Base-by-base conservation (phyloP, 345 rosid species). In the Pseudoturritis turrita region DNA sequence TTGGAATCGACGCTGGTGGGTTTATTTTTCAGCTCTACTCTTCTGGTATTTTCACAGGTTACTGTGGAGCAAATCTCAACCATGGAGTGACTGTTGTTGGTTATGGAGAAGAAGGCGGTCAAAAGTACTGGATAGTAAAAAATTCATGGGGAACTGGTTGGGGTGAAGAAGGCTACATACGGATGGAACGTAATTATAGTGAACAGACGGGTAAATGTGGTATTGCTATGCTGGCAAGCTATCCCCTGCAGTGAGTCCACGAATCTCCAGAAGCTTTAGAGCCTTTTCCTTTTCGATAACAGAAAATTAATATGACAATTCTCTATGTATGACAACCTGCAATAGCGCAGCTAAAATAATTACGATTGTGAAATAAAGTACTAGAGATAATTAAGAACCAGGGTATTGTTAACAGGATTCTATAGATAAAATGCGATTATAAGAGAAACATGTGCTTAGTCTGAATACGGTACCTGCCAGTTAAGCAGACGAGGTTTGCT, bases 111-210 rank as follows among this genome's bases (percentile, higher is more conserved):
- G 81, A 76, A 39, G 62, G 14, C 10, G 73, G 74, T 17, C 36
- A 31, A n/a, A 83, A 85, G 79, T 88, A 84, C 29, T 88, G 98
- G 98, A 52, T 88, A 7, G 93, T 95, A 72, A 95, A 89, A 80
- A 91, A 91, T 61, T 91, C 98, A 19, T 89, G 98, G 99, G 96
- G 98, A 4, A 18, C 56, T n/a, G 70, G 45, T 18, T 95, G 96
- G 97, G 99, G 99, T 21, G 98, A 95, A 81, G 71, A 82, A 9
- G 97, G 98, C 21, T 91, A 91, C 62, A 28, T 89, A 41, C 86
- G 86, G 72, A 80, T 95, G 84, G 59, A 54, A 60, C 87, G 92
- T 25, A 86, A 49, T 52, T 10, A 65, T 15, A 8, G 3, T 3
- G 81, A 80, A 29, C 29, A 26, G 39, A 46, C 67, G 33, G 97